These are phyloP conservation scores for Paraleonurus japonicus DNA, from an alignment of 257 asterid species.

Conservation along the genomic window DNA sequence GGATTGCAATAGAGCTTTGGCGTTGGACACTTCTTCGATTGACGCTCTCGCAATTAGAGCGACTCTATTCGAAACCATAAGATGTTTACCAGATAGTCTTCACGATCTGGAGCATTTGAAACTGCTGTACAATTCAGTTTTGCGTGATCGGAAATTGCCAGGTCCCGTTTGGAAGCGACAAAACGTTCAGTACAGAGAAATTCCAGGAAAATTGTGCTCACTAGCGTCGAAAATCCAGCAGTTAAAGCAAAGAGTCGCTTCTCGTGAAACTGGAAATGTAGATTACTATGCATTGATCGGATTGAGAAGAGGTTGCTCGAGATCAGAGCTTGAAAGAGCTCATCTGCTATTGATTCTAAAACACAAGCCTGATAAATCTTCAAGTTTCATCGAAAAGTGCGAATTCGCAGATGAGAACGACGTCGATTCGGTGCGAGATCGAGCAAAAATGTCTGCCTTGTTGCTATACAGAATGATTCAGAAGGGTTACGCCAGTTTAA, in stretches of 20 bases:
- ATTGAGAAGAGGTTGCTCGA: conserved; percentile 70
- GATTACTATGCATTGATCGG: conserved; percentile 81
- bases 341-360: conserved; percentile 67
- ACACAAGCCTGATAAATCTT: conserved; percentile 85
- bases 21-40: conserved; percentile 74
- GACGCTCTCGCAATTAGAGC: conserved; percentile 77
- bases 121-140: conserved; percentile 71
- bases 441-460: conserved; percentile 70
- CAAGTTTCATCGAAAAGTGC: conserved; percentile 69
- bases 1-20: conserved; percentile 71
- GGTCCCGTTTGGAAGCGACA: conserved; percentile 91
- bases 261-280: conserved; percentile 70
- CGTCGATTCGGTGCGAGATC: conserved; percentile 62
- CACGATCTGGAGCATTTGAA: conserved; percentile 94
- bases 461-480: conserved; percentile 82
- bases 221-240: conserved; percentile 76
- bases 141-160: conserved; percentile 66
- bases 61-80: conserved; percentile 58
- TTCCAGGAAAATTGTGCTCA: conserved; percentile 81
- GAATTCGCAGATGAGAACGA: conserved; percentile 78
- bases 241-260: conserved; percentile 74
- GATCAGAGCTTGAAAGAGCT: conserved; percentile 83
- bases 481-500: conserved; percentile 62
- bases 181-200: conserved; percentile 72
- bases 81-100: conserved; percentile 88